Evolutionary conservation across 768 basidiomycete genomes (phyloP), one percentile per base, ranked within the genome.

Genomic region (Mrakia frigida): DNA sequence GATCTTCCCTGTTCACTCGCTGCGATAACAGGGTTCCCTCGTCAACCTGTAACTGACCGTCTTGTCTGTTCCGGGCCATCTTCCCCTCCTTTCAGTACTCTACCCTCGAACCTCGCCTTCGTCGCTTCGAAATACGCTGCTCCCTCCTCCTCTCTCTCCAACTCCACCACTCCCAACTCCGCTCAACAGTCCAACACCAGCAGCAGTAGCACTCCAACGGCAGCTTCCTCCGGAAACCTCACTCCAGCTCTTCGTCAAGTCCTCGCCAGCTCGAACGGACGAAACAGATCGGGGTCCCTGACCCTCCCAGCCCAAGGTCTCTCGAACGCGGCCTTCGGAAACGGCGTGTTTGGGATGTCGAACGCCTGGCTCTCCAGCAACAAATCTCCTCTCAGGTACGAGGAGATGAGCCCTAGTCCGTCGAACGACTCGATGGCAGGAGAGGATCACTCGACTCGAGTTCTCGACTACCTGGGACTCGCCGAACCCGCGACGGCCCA

Each of bases 381-480:
- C 68, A 43, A 50, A 33, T 37, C 74, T 16, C 61, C 61, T 18
- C 61, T 63, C 61, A 33, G 61, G 61, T 72, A 59, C 39, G 61
- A 75, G 33, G 75, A 53, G 43, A 73, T 70, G 52, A 74, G 28
- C 13, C 71, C 71, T 23, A 60, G 25, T 63, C 56, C 81, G 59
- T 81, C 81, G 16, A 80, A 77, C 60, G 78, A 78, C 1, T 80
- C 80, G 23, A 74, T 81, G 10, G 79, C 86, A n/a, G 86, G 88
- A 33, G 95, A 97, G 73, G 91, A 93, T 70, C 92, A 93, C 82
- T 92, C 94, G 80, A 92, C 94, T 63, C 93, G 94, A 81, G 98
- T 96, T 37, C 88, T 98, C 78, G 95, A 97, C 84, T 98, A 98
- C 83, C 91, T 98, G 70, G 96, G 96, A 61, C 87, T 98, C 80